phyloP scores from a whole-genome alignment of 345 rosid genomes.

The Arabidopsis arenosa region DNA sequence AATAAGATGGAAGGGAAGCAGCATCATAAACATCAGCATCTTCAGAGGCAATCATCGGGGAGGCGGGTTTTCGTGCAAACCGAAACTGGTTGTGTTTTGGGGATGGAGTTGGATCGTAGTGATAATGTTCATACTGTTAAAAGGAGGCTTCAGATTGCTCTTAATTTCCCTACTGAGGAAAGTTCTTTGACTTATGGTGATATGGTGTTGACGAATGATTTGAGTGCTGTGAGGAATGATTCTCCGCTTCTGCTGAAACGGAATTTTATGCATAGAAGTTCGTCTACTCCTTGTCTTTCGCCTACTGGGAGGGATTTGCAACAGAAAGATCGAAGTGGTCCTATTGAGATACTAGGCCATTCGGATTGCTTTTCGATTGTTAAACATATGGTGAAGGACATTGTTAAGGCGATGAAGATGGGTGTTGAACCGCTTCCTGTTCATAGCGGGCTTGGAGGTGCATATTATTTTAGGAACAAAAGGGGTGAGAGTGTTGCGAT shows the following conservation, averaged over 20 bases:
- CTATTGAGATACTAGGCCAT: slow-evolving; percentile 83
- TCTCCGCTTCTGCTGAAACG: slow-evolving; percentile 88
- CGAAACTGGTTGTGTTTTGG: slow-evolving; percentile 93
- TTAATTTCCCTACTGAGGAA: slow-evolving; percentile 80
- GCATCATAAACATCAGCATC: slow-evolving; percentile 38
- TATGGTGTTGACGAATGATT: slow-evolving; percentile 81
- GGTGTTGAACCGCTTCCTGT: slow-evolving; percentile 88
- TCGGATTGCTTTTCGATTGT: slow-evolving; percentile 57
- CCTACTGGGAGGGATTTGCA: slow-evolving; percentile 84
- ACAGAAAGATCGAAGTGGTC: slow-evolving; percentile 84
- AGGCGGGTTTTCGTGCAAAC: slow-evolving; percentile 97
- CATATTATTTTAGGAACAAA: slow-evolving; percentile 81
- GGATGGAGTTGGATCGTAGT: slow-evolving; percentile 96
- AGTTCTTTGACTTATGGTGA: slow-evolving; percentile 89
- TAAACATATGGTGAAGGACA: slow-evolving; percentile 65
- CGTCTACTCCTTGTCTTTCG: slow-evolving; percentile 97
- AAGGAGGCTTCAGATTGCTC: slow-evolving; percentile 90
- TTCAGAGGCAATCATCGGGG: slow-evolving; percentile 61
- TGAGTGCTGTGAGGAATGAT: slow-evolving; percentile 86
- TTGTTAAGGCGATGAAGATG: slow-evolving; percentile 78
- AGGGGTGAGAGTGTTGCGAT: slow-evolving; percentile 83
- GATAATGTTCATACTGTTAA: slow-evolving; percentile 95
- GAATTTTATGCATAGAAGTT: slow-evolving; percentile 82
- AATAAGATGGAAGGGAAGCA: slow-evolving; percentile 66
- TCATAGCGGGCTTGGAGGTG: slow-evolving; percentile 93